Conservation (phyloP, 2,329 filamentous ascomycete genomes). For the Pestalotiopsis sp. region DNA sequence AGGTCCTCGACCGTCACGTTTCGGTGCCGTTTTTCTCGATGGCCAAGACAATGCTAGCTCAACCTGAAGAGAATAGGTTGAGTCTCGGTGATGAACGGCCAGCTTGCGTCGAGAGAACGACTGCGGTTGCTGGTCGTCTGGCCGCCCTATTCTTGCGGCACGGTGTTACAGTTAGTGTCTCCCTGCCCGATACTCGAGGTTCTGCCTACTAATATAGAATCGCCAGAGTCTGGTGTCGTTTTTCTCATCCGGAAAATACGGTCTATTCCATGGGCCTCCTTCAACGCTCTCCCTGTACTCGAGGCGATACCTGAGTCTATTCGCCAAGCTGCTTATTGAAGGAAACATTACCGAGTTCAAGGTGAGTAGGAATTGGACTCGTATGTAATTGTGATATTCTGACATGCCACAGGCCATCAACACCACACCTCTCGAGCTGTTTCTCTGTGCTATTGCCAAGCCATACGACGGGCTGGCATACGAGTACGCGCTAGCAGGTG, state of each 20-base stretch:
- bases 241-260: constrained; percentile 51
- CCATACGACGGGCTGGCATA: constrained; percentile 48
- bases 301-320: constrained; percentile 52
- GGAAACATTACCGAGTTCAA: constrained; percentile 49
- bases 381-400: constrained; percentile 9
- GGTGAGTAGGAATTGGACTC: constrained; percentile 21
- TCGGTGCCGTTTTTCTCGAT: constrained; percentile 51
- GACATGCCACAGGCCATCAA: constrained; percentile 38
- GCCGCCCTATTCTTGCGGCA: constrained; percentile 47
- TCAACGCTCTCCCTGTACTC: constrained; percentile 42
- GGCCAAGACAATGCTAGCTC: constrained; percentile 41
- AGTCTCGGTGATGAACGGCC: constrained; percentile 26
- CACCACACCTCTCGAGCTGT: constrained; percentile 52
- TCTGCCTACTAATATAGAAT: constrained; percentile 22
- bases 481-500: constrained; percentile 52
- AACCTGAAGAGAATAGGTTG: constrained; percentile 23
- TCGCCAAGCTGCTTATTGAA: constrained; percentile 53
- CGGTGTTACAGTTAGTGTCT: constrained; percentile 43
- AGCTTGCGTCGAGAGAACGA: constrained; percentile 46
- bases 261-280: constrained; percentile 49
- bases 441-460: constrained; percentile 55
- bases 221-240: constrained; percentile 44
- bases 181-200: background rate
- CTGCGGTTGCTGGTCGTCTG: constrained; percentile 49
- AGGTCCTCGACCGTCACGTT: constrained; percentile 53